phyloP scores from a whole-genome alignment of 1,284 basidiomycete species.

The Ceratobasidium sp. region DNA sequence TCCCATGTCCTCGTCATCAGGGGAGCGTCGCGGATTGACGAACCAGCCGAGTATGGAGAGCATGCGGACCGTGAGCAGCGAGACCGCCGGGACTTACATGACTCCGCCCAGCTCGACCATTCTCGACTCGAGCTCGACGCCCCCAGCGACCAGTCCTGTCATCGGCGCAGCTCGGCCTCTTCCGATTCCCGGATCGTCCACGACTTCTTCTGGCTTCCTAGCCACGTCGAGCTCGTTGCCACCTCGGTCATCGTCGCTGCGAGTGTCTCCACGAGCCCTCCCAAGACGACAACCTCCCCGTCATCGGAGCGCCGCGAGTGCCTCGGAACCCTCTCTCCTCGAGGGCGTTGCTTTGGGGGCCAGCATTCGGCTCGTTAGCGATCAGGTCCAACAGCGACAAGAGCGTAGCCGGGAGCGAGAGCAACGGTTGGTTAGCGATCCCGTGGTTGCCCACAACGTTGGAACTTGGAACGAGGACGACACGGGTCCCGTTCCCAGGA shows the following conservation, averaged over 20 bases:
- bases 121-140: conserved; percentile 14
- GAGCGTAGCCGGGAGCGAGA: conserved; percentile 10
- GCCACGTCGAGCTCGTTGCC: conserved; percentile 3
- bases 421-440: conserved; percentile 3
- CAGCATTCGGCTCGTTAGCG: conserved; percentile 21
- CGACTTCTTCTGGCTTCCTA: neutral
- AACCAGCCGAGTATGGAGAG: conserved; percentile 26
- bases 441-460: neutral
- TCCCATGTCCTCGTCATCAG: neutral
- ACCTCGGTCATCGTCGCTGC: conserved; percentile 13
- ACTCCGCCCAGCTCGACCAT: conserved; percentile 25
- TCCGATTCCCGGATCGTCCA: neutral
- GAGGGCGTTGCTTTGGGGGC: neutral
- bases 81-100: conserved; percentile 27
- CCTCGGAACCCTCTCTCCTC: conserved; percentile 24
- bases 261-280: conserved; percentile 9
- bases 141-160: neutral
- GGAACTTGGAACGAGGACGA: conserved; percentile 13
- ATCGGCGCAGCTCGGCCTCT: neutral
- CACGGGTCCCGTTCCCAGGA: neutral
- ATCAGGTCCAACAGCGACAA: conserved; percentile 11
- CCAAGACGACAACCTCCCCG: conserved; percentile 23
- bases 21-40: neutral
- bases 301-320: conserved; percentile 26
- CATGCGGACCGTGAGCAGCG: conserved; percentile 32